These are phyloP conservation scores for Ogataea trehalophila DNA, from an alignment of 805 yeast species.

Conservation along the genomic window DNA sequence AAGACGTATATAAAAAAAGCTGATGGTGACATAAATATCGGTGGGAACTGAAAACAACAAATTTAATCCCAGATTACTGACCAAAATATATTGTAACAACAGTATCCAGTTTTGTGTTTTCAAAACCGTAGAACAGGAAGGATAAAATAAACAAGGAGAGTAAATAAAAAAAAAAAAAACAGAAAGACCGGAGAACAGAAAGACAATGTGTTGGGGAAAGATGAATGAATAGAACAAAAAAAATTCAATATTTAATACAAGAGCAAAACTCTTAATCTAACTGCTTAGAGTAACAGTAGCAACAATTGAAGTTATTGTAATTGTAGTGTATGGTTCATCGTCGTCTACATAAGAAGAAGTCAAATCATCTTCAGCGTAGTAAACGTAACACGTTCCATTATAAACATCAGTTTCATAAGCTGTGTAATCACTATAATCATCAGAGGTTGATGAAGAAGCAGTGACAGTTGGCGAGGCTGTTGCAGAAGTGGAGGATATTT, in stretches of 20 bases:
- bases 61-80: too few species aligned
- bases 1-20: too few species aligned
- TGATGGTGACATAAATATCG: too few species aligned
- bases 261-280: not conserved
- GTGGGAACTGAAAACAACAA: too few species aligned
- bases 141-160: not conserved
- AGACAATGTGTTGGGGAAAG: not conserved
- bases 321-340: conserved; percentile 28
- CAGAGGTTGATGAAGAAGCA: conserved; percentile 3
- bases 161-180: not conserved
- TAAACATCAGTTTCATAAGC: conserved; percentile 29
- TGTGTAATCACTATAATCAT: conserved; percentile 15
- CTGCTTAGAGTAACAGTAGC: conserved; percentile 30
- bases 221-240: not conserved
- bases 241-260: not conserved
- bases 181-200: not conserved
- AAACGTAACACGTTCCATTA: conserved; percentile 32
- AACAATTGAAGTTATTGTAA: conserved; percentile 29
- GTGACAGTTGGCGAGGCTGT: conserved; percentile 6
- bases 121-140: not conserved
- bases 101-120: not conserved
- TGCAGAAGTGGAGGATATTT: conserved; percentile 2
- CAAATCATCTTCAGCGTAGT: conserved; percentile 31
- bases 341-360: conserved; percentile 25
- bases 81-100: too few species aligned